Evolutionary conservation across 805 yeast genomes (phyloP).

Genomic region (Clavispora vitiphila): DNA sequence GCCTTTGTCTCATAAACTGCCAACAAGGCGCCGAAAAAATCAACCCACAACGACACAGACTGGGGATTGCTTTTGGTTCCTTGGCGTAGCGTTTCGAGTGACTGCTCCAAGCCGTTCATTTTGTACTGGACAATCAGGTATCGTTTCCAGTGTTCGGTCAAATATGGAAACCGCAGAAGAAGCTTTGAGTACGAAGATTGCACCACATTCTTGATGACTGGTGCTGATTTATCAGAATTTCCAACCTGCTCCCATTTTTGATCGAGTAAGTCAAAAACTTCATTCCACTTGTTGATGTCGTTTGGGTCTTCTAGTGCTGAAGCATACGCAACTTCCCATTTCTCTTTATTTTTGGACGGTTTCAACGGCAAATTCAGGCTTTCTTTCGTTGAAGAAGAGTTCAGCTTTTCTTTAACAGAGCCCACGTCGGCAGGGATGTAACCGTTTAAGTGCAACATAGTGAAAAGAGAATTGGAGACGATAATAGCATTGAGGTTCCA

Average conservation of each 20-base stretch:
- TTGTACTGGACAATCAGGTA: conserved; percentile 53
- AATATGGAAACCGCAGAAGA: conserved; percentile 52
- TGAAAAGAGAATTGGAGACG: background rate
- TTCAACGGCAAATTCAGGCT: background rate
- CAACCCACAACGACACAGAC: conserved; percentile 66
- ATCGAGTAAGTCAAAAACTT: conserved; percentile 27
- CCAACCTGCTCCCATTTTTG: conserved; percentile 12
- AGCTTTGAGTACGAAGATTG: conserved; percentile 23
- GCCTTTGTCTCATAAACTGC: conserved; percentile 2
- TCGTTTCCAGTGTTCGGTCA: conserved; percentile 60
- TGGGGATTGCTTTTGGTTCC: conserved; percentile 43
- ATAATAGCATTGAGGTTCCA: background rate
- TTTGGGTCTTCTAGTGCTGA: conserved; percentile 18
- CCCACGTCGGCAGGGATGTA: background rate
- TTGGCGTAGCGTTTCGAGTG: conserved; percentile 39
- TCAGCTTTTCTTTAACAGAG: background rate
- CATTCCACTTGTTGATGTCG: conserved; percentile 38
- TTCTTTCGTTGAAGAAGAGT: background rate
- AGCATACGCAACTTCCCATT: conserved; percentile 11
- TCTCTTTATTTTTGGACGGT: conserved; percentile 4
- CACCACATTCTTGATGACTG: conserved; percentile 4
- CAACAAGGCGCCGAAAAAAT: conserved; percentile 50
- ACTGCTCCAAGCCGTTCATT: conserved; percentile 48
- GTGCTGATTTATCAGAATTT: conserved; percentile 1
- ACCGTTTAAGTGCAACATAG: background rate